Conservation (phyloP, 2,329 filamentous ascomycete species). For the Orbilia blumenaviensis region DNA sequence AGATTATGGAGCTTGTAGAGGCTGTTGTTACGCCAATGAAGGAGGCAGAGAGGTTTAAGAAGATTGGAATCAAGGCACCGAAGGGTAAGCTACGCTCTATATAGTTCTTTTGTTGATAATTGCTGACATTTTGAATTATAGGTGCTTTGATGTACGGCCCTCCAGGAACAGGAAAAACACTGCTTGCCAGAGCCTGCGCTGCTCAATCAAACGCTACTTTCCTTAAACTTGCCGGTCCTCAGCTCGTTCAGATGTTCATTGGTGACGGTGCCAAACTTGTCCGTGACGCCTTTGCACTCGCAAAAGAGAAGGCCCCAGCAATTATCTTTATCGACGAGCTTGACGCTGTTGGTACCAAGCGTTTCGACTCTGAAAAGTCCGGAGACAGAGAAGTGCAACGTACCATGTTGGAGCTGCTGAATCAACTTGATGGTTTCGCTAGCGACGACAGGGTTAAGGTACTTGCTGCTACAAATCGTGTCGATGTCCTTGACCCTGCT, state of each 20-base stretch:
- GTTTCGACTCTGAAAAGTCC: conserved; percentile 97
- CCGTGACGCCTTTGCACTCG: conserved; percentile 94
- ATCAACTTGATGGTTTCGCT: conserved; percentile 97
- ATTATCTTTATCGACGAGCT: conserved; percentile 99
- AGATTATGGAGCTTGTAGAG: conserved; percentile 98
- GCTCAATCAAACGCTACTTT: conserved; percentile 98
- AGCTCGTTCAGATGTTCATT: conserved; percentile 99
- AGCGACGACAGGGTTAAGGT: conserved; percentile 98
- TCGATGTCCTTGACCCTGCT: conserved; percentile 92
- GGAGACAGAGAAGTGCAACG: conserved; percentile 97
- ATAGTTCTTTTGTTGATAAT: background rate
- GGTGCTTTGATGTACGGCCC: conserved; percentile 98
- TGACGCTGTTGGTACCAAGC: conserved; percentile 97
- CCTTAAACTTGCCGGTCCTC: conserved; percentile 95
- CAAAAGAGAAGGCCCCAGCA: conserved; percentile 97
- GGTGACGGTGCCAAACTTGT: conserved; percentile 98
- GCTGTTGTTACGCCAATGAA: conserved; percentile 99
- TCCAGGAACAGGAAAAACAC: conserved; percentile 87
- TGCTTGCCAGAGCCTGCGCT: conserved; percentile 92
- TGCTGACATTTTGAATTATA: conserved; percentile 61
- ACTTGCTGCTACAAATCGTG: conserved; percentile 89
- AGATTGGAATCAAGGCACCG: conserved; percentile 98
- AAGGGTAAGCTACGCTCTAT: conserved; percentile 73
- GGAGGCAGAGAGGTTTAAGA: conserved; percentile 98
- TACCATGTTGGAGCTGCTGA: conserved; percentile 98